Conservation (phyloP, 1,284 basidiomycete species). For the Sanghuangporus weigelae region DNA sequence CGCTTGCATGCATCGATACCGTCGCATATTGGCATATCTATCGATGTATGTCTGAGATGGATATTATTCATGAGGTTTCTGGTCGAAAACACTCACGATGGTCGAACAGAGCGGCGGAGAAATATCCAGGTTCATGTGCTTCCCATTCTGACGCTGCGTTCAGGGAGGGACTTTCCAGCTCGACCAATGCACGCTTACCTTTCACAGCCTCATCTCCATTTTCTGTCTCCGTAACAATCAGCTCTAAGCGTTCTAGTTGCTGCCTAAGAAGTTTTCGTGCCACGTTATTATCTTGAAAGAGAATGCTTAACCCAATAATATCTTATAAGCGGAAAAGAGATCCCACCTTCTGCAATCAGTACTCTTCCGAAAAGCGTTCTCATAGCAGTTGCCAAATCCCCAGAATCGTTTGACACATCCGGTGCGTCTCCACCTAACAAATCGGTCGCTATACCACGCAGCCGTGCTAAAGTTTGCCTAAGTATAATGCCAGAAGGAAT, state of each 20-base stretch:
- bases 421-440: conserved; percentile 30
- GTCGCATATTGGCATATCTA: conserved; percentile 73
- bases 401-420: conserved; percentile 36
- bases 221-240: conserved; percentile 54
- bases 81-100: conserved; percentile 45
- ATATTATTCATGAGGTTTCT: background rate
- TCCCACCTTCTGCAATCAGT: conserved; percentile 60
- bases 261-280: conserved; percentile 61
- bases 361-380: conserved; percentile 60
- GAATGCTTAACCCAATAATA: conserved; percentile 2
- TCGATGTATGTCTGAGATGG: background rate
- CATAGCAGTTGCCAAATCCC: conserved; percentile 40
- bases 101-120: conserved; percentile 64
- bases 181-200: conserved; percentile 30
- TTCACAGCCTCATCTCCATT: conserved; percentile 63
- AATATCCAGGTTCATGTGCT: conserved; percentile 58
- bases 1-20: conserved; percentile 68
- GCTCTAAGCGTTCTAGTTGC: conserved; percentile 54
- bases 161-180: background rate
- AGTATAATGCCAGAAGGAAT: background rate
- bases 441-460: conserved; percentile 50
- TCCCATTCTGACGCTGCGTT: conserved; percentile 49
- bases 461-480: conserved; percentile 47
- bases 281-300: conserved; percentile 53
- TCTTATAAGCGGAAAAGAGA: background rate